A percentile compares a stretch with the other conserved stretches of the same genome.
phyloP scores from a whole-genome alignment of 495 filamentous ascomycete species.

The Penicillium paxilli region DNA sequence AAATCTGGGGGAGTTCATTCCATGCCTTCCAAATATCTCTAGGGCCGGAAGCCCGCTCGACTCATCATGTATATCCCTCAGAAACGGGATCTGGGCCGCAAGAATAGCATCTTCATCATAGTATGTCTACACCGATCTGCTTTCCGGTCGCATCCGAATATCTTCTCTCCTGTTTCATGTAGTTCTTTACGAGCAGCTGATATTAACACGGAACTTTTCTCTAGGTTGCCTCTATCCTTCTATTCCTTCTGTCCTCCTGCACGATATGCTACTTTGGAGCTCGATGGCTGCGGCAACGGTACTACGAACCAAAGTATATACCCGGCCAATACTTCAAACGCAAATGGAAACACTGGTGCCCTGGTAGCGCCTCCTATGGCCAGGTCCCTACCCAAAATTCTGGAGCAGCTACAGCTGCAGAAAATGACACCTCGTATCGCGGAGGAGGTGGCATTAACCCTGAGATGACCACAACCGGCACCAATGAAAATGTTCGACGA shows the following conservation, averaged over 20 bases:
- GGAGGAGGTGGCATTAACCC: constrained; percentile 20
- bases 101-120: constrained; percentile 28
- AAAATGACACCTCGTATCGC: constrained; percentile 24
- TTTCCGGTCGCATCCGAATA: constrained; percentile 10
- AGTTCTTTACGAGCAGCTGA: background rate
- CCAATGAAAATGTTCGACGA: constrained; percentile 61
- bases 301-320: constrained; percentile 57
- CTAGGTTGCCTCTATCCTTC: constrained; percentile 36
- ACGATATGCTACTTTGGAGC: constrained; percentile 46
- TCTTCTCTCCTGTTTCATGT: background rate
- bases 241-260: constrained; percentile 39
- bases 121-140: constrained; percentile 13
- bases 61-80: constrained; percentile 28
- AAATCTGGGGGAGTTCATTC: constrained; percentile 12
- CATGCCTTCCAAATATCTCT: constrained; percentile 20
- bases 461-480: constrained; percentile 25
- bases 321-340: constrained; percentile 58
- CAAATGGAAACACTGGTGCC: constrained; percentile 60
- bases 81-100: constrained; percentile 19
- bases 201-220: constrained; percentile 3
- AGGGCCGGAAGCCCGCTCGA: constrained; percentile 17
- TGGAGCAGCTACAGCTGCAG: constrained; percentile 13
- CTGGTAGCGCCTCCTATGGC: constrained; percentile 41
- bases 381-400: constrained; percentile 32
- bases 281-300: constrained; percentile 47